A percentile compares a stretch with the other conserved stretches of the same genome.
Conservation (phyloP, 148 eudicot genomes). For the Nepenthes mirabilis region DNA sequence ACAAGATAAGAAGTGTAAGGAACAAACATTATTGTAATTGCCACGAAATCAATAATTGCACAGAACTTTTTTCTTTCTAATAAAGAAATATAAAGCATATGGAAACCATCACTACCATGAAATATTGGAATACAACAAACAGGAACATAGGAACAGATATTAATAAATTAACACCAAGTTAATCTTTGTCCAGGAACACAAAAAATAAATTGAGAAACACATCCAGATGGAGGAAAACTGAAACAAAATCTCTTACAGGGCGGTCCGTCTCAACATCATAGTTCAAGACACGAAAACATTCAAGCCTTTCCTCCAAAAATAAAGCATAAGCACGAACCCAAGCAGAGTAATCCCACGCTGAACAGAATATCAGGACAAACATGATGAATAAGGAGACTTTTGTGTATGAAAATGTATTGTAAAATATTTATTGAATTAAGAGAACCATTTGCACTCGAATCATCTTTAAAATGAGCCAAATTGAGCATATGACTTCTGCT, state of each 20-base stretch:
- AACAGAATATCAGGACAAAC: slow-evolving; percentile 8
- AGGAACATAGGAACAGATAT: too few relatives aligned
- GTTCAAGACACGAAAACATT: slow-evolving; percentile 76
- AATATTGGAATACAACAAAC: too few relatives aligned
- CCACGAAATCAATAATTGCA: too few relatives aligned
- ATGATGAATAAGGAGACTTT: slow-evolving; percentile 2
- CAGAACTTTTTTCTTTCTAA: too few relatives aligned
- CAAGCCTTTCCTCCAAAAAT: slow-evolving; percentile 86
- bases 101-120: too few relatives aligned
- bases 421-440: slow-evolving; percentile 1
- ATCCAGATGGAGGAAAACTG: background rate
- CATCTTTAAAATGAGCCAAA: slow-evolving; percentile 90
- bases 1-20: too few relatives aligned
- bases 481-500: slow-evolving; percentile 72
- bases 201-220: background rate
- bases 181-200: background rate
- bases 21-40: too few relatives aligned
- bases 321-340: slow-evolving; percentile 95
- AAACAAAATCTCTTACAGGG: slow-evolving; percentile 38
- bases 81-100: too few relatives aligned
- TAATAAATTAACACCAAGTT: background rate
- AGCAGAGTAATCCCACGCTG: slow-evolving; percentile 99
- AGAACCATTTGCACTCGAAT: slow-evolving; percentile 85
- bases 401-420: background rate
- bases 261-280: slow-evolving; percentile 79